Conservation (phyloP, 257 asterid species). For the Galeopsis tetrahit region DNA sequence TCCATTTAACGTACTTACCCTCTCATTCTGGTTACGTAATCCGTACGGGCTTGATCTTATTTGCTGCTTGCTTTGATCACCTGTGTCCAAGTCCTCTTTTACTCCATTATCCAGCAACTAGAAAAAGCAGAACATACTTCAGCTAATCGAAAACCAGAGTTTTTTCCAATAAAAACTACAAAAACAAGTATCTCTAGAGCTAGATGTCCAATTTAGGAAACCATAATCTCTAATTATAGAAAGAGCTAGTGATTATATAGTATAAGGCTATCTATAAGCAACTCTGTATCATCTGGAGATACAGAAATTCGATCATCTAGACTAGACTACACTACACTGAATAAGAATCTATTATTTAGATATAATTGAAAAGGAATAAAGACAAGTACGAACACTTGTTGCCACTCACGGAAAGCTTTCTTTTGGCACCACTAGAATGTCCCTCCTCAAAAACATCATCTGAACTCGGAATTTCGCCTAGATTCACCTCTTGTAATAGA, state of each 20-base stretch:
- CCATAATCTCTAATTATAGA: background rate
- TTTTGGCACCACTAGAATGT: background rate
- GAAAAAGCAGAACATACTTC: background rate
- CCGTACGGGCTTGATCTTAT: background rate
- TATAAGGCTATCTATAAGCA: too few species aligned
- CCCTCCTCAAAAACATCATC: background rate
- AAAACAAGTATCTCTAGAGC: background rate
- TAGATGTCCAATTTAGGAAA: background rate
- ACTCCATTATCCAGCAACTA: background rate
- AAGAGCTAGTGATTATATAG: too few species aligned
- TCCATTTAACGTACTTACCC: constrained; percentile 8
- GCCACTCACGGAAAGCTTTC: background rate
- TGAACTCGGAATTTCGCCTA: background rate
- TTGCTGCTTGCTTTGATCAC: background rate
- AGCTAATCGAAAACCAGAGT: background rate
- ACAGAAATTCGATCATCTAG: too few species aligned
- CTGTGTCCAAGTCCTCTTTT: background rate
- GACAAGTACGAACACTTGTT: background rate
- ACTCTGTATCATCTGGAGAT: too few species aligned
- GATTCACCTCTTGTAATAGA: background rate
- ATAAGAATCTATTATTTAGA: background rate
- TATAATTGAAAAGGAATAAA: background rate
- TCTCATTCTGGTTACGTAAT: constrained; percentile 4
- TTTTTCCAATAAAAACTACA: background rate
- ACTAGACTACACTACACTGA: too few species aligned